These are phyloP conservation scores for Amanita brunnescens DNA, from an alignment of 768 basidiomycete genomes.

Conservation along the genomic window DNA sequence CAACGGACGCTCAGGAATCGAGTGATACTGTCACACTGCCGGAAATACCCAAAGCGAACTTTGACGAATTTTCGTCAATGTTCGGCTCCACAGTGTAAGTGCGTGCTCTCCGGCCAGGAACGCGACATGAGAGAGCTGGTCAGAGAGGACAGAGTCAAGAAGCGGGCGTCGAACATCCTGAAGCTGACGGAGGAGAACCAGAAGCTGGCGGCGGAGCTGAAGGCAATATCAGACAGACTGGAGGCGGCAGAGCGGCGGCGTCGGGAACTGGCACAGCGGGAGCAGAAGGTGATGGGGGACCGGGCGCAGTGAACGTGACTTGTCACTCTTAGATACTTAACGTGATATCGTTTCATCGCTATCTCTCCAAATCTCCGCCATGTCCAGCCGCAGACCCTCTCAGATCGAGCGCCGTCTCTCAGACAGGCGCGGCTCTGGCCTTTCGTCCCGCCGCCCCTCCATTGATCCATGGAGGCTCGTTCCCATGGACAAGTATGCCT, in stretches of 20 bases:
- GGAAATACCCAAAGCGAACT: slow-evolving; percentile 41
- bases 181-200: slow-evolving; percentile 75
- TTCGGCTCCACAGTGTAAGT: slow-evolving; percentile 43
- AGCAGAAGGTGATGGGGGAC: slow-evolving; percentile 22
- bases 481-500: slow-evolving; percentile 68
- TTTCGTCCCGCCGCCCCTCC: slow-evolving; percentile 55
- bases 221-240: slow-evolving; percentile 64
- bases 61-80: slow-evolving; percentile 38
- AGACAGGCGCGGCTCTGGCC: slow-evolving; percentile 42
- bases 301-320: slow-evolving; percentile 17
- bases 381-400: slow-evolving; percentile 11
- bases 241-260: slow-evolving; percentile 66
- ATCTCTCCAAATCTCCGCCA: slow-evolving; percentile 8
- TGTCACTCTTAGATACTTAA: slow-evolving; percentile 8
- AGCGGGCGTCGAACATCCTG: slow-evolving; percentile 70
- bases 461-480: slow-evolving; percentile 72
- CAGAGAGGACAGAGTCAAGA: slow-evolving; percentile 47
- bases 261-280: slow-evolving; percentile 33
- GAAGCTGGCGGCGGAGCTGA: slow-evolving; percentile 67
- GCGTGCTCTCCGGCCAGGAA: slow-evolving; percentile 11
- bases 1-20: slow-evolving; percentile 19
- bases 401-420: slow-evolving; percentile 28
- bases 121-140: slow-evolving; percentile 8
- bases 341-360: neutral
- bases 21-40: slow-evolving; percentile 18